Evolutionary conservation across 2,329 filamentous ascomycete genomes (phyloP).

Genomic region (Aspergillus flavus): DNA sequence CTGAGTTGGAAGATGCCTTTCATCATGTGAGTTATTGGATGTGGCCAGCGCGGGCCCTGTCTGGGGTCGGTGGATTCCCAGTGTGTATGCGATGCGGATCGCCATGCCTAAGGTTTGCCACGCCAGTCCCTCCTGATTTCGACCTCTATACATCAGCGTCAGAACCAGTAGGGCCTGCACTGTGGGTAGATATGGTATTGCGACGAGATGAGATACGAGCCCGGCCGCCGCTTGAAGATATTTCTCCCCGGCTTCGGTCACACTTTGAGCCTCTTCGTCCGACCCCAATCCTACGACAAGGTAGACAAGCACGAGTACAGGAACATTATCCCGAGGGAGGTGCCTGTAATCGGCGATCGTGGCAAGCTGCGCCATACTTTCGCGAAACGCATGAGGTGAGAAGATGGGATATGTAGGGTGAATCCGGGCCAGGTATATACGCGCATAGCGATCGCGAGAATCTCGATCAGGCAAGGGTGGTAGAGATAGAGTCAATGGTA

Average conservation of each 20-base stretch:
- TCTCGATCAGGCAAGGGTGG: slow-evolving; percentile 10
- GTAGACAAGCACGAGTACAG: slow-evolving; percentile 11
- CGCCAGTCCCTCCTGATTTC: slow-evolving; percentile 17
- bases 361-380: slow-evolving; percentile 8
- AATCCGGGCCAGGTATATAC: slow-evolving; percentile 10
- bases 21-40: not conserved
- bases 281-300: slow-evolving; percentile 15
- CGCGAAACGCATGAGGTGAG: not conserved
- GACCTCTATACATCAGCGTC: slow-evolving; percentile 14
- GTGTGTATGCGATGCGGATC: slow-evolving; percentile 17
- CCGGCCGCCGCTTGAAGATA: slow-evolving; percentile 17
- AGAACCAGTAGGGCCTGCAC: slow-evolving; percentile 17
- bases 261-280: slow-evolving; percentile 12
- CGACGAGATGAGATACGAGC: slow-evolving; percentile 14
- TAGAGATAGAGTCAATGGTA: slow-evolving; percentile 11
- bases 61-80: slow-evolving; percentile 14
- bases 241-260: slow-evolving; percentile 13
- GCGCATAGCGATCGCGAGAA: slow-evolving; percentile 1
- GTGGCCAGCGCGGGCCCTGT: not conserved
- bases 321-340: slow-evolving; percentile 8
- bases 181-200: slow-evolving; percentile 16
- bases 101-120: slow-evolving; percentile 20
- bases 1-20: not conserved
- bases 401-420: slow-evolving; percentile 14
- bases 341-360: not conserved